A percentile compares a stretch with the other conserved stretches of the same genome.
Evolutionary conservation across 2,329 filamentous ascomycete genomes (phyloP).

Genomic region (Xylaria multiplex): DNA sequence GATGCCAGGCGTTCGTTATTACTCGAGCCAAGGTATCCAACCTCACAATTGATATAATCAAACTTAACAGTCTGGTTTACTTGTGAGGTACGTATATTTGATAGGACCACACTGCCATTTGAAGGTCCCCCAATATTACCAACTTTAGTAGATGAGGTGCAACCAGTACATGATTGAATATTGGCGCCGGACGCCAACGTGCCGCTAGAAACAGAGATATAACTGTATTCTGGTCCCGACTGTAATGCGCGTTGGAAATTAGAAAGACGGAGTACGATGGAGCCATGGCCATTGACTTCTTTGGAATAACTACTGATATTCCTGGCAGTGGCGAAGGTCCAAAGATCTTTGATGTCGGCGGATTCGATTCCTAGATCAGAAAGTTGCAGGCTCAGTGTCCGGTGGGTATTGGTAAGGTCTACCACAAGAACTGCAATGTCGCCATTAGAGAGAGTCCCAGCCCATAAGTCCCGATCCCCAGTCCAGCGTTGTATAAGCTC

Average conservation of each 20-base stretch:
- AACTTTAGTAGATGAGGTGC: constrained; percentile 25
- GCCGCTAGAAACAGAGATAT: constrained; percentile 23
- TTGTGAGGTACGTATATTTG: constrained; percentile 25
- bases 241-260: constrained; percentile 12
- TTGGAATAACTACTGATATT: constrained; percentile 23
- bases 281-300: constrained; percentile 26
- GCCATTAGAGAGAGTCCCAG: constrained; percentile 26
- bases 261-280: constrained; percentile 30
- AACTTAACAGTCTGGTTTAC: constrained; percentile 28
- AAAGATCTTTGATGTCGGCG: constrained; percentile 30
- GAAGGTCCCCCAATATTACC: constrained; percentile 28
- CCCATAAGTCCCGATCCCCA: constrained; percentile 28
- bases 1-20: constrained; percentile 32
- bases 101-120: constrained; percentile 26
- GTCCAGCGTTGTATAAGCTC: constrained; percentile 32
- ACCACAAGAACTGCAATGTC: constrained; percentile 32
- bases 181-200: constrained; percentile 26
- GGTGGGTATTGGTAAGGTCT: constrained; percentile 28
- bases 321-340: constrained; percentile 12
- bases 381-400: constrained; percentile 25
- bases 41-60: constrained; percentile 31
- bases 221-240: constrained; percentile 13
- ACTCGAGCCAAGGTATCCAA: constrained; percentile 19
- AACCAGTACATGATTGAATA: constrained; percentile 23
- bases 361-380: constrained; percentile 27